A percentile compares a stretch with the other conserved stretches of the same genome.
phyloP scores from a whole-genome alignment of 2,329 filamentous ascomycete genomes.

The Penicillium sp. region DNA sequence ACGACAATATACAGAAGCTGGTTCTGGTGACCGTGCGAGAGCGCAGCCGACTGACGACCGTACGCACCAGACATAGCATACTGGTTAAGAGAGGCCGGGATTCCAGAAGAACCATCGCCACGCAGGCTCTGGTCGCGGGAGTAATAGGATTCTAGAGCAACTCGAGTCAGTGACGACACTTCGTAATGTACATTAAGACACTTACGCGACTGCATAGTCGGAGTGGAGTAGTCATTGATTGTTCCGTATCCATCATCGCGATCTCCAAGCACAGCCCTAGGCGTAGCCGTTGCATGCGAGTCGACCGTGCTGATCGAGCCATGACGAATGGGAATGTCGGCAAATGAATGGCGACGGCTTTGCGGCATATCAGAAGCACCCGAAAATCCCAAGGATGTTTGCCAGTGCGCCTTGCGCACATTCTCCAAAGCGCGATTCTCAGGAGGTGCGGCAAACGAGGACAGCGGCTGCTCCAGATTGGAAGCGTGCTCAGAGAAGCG shows the following conservation, averaged over 20 bases:
- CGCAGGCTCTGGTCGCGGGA: slow-evolving; percentile 41
- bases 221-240: slow-evolving; percentile 40
- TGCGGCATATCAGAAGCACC: slow-evolving; percentile 49
- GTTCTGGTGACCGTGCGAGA: slow-evolving; percentile 43
- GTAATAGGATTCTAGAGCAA: slow-evolving; percentile 47
- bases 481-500: slow-evolving; percentile 49
- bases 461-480: slow-evolving; percentile 45
- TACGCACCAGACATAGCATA: slow-evolving; percentile 43
- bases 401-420: slow-evolving; percentile 53
- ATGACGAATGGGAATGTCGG: slow-evolving; percentile 53
- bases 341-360: slow-evolving; percentile 55
- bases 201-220: slow-evolving; percentile 48
- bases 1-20: slow-evolving; percentile 73
- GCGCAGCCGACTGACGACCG: slow-evolving; percentile 40
- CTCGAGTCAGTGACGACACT: not conserved
- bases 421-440: slow-evolving; percentile 50
- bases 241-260: slow-evolving; percentile 41
- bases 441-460: slow-evolving; percentile 35
- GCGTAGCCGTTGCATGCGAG: slow-evolving; percentile 26
- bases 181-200: slow-evolving; percentile 21
- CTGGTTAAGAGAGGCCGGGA: slow-evolving; percentile 42
- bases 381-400: slow-evolving; percentile 53
- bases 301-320: slow-evolving; percentile 41
- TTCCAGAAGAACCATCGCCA: slow-evolving; percentile 37
- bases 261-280: slow-evolving; percentile 38